phyloP scores from a whole-genome alignment of 441 rosid genomes.

The Populus hybrid region DNA sequence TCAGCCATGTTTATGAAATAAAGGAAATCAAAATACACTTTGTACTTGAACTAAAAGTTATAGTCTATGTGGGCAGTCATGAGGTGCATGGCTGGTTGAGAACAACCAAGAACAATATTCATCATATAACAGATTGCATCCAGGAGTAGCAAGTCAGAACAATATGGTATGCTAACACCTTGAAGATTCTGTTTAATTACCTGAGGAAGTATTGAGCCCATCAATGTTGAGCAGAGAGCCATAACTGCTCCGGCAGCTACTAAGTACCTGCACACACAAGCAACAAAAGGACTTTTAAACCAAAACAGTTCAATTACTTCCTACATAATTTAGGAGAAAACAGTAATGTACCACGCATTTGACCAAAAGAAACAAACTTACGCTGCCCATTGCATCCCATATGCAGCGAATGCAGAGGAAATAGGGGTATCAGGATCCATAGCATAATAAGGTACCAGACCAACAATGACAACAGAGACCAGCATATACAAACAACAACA shows the following conservation, averaged over 20 bases:
- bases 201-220: slow-evolving; percentile 99
- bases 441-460: slow-evolving; percentile 86
- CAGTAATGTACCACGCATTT: neutral
- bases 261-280: slow-evolving; percentile 54
- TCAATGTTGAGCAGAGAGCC: slow-evolving; percentile 93
- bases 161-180: neutral
- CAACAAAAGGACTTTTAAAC: slow-evolving; percentile 12
- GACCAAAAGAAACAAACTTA: slow-evolving; percentile 38
- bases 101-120: neutral
- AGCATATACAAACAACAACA: slow-evolving; percentile 92
- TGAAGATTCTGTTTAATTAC: slow-evolving; percentile 33
- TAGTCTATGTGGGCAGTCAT: neutral
- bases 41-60: neutral
- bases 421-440: slow-evolving; percentile 99
- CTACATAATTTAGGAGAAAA: slow-evolving; percentile 1
- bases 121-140: neutral
- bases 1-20: neutral
- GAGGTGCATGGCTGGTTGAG: neutral
- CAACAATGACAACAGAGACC: slow-evolving; percentile 87
- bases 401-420: slow-evolving; percentile 84
- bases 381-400: slow-evolving; percentile 99
- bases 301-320: neutral
- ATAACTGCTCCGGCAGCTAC: slow-evolving; percentile 84
- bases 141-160: neutral
- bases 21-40: neutral